Conservation (phyloP, 129 eudicot species). For the Tagetes erecta region DNA sequence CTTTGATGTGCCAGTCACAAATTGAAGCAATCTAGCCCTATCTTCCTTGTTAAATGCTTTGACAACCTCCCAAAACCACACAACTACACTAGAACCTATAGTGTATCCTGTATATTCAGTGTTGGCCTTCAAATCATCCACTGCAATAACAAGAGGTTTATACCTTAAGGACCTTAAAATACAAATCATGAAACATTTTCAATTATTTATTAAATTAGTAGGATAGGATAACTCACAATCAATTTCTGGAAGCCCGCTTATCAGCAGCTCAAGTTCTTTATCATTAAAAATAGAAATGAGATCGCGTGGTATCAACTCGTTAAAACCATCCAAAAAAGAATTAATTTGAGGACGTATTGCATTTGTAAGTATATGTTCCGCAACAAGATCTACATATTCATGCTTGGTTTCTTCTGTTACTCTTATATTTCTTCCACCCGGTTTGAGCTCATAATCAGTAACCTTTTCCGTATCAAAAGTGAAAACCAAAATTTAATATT, state of each 20-base stretch:
- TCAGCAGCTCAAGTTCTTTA: slow-evolving; percentile 94
- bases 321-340: slow-evolving; percentile 91
- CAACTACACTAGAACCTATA: slow-evolving; percentile 64
- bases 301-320: slow-evolving; percentile 79
- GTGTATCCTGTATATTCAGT: slow-evolving; percentile 94
- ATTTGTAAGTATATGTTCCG: slow-evolving; percentile 93
- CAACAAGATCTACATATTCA: slow-evolving; percentile 98
- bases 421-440: slow-evolving; percentile 94
- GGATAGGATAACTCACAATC: slow-evolving; percentile 61
- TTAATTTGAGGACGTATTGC: slow-evolving; percentile 96
- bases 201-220: not conserved
- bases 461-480: slow-evolving; percentile 51
- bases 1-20: slow-evolving; percentile 99
- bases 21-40: slow-evolving; percentile 88
- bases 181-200: not conserved
- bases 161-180: slow-evolving; percentile 2
- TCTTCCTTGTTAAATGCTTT: slow-evolving; percentile 88
- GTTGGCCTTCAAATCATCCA: slow-evolving; percentile 94
- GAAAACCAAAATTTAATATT: not conserved
- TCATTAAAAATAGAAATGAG: slow-evolving; percentile 92
- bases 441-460: slow-evolving; percentile 97
- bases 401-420: slow-evolving; percentile 99
- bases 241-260: slow-evolving; percentile 98
- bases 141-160: slow-evolving; percentile 45
- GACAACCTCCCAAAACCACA: slow-evolving; percentile 99